Evolutionary conservation across 495 filamentous ascomycete genomes (phyloP).

Genomic region (Penicillium chermesinum): DNA sequence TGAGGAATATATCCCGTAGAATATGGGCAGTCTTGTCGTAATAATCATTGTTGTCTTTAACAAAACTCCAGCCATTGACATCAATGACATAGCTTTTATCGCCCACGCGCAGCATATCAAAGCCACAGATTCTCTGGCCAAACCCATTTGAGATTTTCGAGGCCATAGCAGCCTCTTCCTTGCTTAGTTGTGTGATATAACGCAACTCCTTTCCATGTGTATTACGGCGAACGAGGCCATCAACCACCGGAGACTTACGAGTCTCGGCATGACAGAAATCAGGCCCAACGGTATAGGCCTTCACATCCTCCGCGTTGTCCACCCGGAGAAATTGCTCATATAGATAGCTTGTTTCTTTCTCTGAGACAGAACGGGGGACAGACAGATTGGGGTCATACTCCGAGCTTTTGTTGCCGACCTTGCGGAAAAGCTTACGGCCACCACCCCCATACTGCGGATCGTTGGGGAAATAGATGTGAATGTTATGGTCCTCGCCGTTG

Average conservation of each 20-base stretch:
- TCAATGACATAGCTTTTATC: conserved; percentile 96
- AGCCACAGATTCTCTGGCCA: conserved; percentile 92
- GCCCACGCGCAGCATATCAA: conserved; percentile 83
- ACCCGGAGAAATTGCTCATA: conserved; percentile 96
- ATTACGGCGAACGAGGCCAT: conserved; percentile 91
- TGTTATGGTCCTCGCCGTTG: conserved; percentile 98
- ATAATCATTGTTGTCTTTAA: conserved; percentile 98
- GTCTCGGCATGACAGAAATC: conserved; percentile 96
- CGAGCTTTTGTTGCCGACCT: conserved; percentile 96
- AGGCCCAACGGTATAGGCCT: conserved; percentile 94
- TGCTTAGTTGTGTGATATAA: conserved; percentile 79
- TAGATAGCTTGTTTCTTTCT: conserved; percentile 75
- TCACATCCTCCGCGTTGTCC: conserved; percentile 95
- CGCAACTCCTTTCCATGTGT: conserved; percentile 95
- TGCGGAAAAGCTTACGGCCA: conserved; percentile 87
- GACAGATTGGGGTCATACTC: conserved; percentile 75
- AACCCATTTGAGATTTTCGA: conserved; percentile 87
- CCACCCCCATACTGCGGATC: conserved; percentile 71
- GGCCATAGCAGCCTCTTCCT: conserved; percentile 80
- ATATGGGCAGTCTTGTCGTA: conserved; percentile 88
- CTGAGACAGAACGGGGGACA: conserved; percentile 73
- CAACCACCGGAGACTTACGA: conserved; percentile 92
- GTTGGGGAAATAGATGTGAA: conserved; percentile 92
- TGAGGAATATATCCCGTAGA: conserved; percentile 77
- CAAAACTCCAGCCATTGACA: conserved; percentile 99